Conservation (phyloP, 169 alveolate species). For the Plasmodium fragile region DNA sequence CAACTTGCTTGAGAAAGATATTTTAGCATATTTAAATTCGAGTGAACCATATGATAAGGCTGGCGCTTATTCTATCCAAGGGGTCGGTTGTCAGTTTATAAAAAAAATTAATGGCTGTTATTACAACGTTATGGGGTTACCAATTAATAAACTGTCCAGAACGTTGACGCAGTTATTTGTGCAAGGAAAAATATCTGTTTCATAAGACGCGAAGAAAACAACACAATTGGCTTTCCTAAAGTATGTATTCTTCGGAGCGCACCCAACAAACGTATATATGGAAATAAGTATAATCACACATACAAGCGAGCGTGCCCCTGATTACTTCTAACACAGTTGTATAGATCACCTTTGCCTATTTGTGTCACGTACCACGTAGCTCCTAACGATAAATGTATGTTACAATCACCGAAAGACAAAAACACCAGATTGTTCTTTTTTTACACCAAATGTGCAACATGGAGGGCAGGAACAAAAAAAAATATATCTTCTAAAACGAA, state of each 20-base stretch:
- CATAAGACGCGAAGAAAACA: not conserved
- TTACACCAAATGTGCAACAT: not conserved
- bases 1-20: conserved; percentile 77
- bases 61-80: conserved; percentile 84
- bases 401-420: not conserved
- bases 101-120: conserved; percentile 82
- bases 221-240: not conserved
- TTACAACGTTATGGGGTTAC: conserved; percentile 83
- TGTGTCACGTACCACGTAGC: not conserved
- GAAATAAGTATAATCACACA: not conserved
- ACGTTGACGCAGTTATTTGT: conserved; percentile 33
- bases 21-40: conserved; percentile 74
- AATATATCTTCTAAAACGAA: not conserved
- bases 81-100: conserved; percentile 78
- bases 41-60: conserved; percentile 73
- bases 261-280: not conserved
- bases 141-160: conserved; percentile 76
- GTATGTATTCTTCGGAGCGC: not conserved
- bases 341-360: not conserved
- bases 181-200: conserved; percentile 9
- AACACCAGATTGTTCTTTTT: not conserved
- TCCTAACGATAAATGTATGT: not conserved
- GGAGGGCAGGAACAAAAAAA: not conserved
- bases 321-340: not conserved
- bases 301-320: not conserved